These are phyloP conservation scores for Juglanconis sp. DNA, from an alignment of 2,329 filamentous ascomycete genomes.

Conservation along the genomic window DNA sequence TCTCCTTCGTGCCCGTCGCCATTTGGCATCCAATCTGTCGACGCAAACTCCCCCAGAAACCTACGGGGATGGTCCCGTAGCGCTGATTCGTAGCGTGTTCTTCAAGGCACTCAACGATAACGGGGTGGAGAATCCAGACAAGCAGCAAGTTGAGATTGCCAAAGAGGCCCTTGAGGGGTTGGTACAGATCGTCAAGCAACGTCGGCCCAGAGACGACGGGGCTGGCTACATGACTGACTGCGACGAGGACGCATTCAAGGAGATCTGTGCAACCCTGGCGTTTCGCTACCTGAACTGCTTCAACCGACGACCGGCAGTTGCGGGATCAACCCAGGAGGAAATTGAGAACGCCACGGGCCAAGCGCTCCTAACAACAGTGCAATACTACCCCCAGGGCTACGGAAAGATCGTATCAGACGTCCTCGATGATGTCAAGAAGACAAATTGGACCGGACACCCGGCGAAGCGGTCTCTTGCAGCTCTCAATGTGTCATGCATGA, in stretches of 20 bases:
- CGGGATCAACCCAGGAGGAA: background rate
- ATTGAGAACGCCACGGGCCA: conserved; percentile 23
- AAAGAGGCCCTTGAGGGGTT: conserved; percentile 44
- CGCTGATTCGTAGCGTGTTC: conserved; percentile 43
- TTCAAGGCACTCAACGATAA: conserved; percentile 34
- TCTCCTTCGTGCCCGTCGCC: conserved; percentile 31
- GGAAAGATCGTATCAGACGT: conserved; percentile 22
- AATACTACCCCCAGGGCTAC: conserved; percentile 12
- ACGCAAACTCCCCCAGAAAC: background rate
- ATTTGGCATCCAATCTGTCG: conserved; percentile 14
- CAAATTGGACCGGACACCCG: conserved; percentile 9
- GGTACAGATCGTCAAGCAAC: conserved; percentile 43
- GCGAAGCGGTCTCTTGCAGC: conserved; percentile 26
- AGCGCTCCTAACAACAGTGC: conserved; percentile 26
- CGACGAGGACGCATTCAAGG: conserved; percentile 12
- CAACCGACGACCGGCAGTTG: conserved; percentile 2
- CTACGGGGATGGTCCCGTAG: conserved; percentile 5
- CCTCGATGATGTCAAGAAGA: conserved; percentile 22
- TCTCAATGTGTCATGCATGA: conserved; percentile 28
- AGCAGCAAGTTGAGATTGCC: conserved; percentile 39
- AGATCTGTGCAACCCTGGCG: conserved; percentile 25
- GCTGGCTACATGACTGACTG: background rate
- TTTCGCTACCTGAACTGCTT: conserved; percentile 21
- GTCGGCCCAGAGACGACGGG: conserved; percentile 23
- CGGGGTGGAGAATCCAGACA: conserved; percentile 25